Base-by-base conservation (phyloP, 78 protist genomes). In the Pigoraptor vietnamica region DNA sequence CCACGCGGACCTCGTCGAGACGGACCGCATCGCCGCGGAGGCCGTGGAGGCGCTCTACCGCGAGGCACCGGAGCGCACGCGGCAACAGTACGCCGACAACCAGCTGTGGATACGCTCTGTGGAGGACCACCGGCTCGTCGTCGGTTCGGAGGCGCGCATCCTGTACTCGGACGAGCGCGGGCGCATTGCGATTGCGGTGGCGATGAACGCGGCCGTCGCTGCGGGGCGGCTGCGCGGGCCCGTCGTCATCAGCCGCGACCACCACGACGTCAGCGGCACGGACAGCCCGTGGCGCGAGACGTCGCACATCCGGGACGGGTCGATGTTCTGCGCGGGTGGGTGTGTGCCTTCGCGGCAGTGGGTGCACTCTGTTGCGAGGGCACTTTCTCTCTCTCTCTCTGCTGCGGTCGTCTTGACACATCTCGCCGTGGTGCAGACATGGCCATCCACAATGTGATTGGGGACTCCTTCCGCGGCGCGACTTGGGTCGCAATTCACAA, bases 241-340 rank as follows among this genome's bases (percentile, higher is more conserved):
- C 14, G 84, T 79, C 84, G 84, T 79, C 32, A 14, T 79, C 84
- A 79, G 84, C 84, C 84, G 84, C 84, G 84, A 79, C 84, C 84
- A 79, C 84, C 84, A 79, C n/a, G 84, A 79, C 84, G 84, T 79
- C 84, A 79, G 84, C 14, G 84, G 84, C 84, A 79, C 84, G 10
- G 84, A 79, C 32, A 25, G 34, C 84, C 84, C 84, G 84, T 79
- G 84, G 84, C 84, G 84, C 32, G 84, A 79, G n/a, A 79, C 84
- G 10, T 79, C 84, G 84, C 84, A 79, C 84, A 79, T 79, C 14
- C 84, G 84, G 34, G 84, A 79, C 32, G 84, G 84, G 34, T 79
- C 84, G 32, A 79, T 79, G 84, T 79, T 79, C 32, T 79, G 84
- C 32, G 84, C 84, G 32, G 84, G 84, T 79, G 32, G 32, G 84